Percentiles rank a stretch among this genome's conserved stretches.
Evolutionary conservation across 108 stramenopile species (phyloP).

Genomic region (Cylindrotheca fusiformis): DNA sequence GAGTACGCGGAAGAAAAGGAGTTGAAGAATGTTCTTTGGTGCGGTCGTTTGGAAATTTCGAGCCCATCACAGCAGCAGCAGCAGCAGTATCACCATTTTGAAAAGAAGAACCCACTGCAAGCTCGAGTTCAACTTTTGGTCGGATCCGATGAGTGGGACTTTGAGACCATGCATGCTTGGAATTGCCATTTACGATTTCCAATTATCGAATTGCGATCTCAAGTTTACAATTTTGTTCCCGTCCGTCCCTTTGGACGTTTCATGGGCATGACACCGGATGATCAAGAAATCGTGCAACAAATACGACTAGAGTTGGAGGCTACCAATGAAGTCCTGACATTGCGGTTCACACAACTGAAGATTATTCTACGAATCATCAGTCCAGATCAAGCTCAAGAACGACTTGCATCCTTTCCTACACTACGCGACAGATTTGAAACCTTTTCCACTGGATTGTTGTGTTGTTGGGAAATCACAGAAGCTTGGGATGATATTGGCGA

Average conservation of each 20-base stretch:
- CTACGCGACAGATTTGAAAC: background rate
- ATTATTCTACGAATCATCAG: constrained; percentile 9
- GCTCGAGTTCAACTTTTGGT: background rate
- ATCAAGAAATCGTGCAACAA: background rate
- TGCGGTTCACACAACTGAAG: background rate
- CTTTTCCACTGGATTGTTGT: background rate
- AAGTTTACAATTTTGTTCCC: constrained; percentile 9
- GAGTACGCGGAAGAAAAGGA: background rate
- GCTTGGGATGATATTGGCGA: background rate
- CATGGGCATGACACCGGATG: background rate
- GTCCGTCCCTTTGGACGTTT: background rate
- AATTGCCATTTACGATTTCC: background rate
- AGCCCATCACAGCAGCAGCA: too few relatives aligned
- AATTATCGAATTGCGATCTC: background rate
- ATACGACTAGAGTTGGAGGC: background rate
- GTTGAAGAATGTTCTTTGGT: background rate
- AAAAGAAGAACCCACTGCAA: background rate
- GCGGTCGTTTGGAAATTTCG: too few relatives aligned
- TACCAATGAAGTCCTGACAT: constrained; percentile 3
- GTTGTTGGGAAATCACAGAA: background rate
- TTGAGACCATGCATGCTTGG: background rate
- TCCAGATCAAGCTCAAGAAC: constrained; percentile 2
- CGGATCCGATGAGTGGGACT: background rate
- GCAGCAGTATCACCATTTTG: background rate
- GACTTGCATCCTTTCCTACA: background rate